Conservation (phyloP, 2,329 filamentous ascomycete genomes). For the Huntiella moniliformis region DNA sequence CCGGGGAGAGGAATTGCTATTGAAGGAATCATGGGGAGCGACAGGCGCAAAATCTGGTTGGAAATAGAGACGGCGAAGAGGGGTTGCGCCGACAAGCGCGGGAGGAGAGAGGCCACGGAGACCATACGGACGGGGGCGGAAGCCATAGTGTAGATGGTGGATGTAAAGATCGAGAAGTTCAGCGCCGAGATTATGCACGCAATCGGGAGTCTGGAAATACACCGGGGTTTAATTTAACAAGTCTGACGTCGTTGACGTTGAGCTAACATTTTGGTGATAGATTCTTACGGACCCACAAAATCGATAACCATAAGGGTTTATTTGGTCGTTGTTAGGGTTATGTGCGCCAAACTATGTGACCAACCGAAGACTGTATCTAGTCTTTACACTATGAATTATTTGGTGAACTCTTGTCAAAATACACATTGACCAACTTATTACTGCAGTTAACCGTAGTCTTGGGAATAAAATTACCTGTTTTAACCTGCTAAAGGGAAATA, state of each 20-base stretch:
- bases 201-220: neutral
- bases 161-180: neutral
- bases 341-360: too few species aligned
- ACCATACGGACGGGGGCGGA: slow-evolving; percentile 6
- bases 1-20: slow-evolving; percentile 40
- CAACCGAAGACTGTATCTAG: too few species aligned
- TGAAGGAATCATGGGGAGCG: slow-evolving; percentile 29
- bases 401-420: too few species aligned
- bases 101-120: slow-evolving; percentile 5
- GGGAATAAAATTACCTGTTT: too few species aligned
- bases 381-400: too few species aligned
- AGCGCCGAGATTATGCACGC: too few species aligned
- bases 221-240: neutral
- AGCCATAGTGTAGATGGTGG: neutral
- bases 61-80: slow-evolving; percentile 6
- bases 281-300: too few species aligned
- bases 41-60: slow-evolving; percentile 7
- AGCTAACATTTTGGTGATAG: neutral
- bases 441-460: too few species aligned
- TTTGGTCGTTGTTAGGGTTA: too few species aligned
- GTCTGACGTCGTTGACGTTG: neutral
- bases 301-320: too few species aligned
- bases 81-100: slow-evolving; percentile 2
- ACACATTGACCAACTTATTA: too few species aligned
- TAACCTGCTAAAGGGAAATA: too few species aligned